Evolutionary conservation across 768 basidiomycete species (phyloP).

Genomic region (Pholiota microspora): DNA sequence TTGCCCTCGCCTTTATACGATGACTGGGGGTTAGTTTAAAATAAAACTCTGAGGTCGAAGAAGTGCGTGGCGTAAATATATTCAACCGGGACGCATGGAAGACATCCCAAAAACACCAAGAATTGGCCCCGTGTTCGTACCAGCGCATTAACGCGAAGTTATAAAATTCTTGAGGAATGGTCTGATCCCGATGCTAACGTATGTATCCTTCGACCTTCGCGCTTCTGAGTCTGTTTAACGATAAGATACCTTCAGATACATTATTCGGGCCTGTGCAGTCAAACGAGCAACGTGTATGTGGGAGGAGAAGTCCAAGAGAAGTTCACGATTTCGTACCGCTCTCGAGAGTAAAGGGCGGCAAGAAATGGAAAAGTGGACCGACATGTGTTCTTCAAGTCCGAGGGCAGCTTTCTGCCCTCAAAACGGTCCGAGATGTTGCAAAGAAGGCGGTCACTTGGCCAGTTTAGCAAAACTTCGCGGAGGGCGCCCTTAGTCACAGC

Average conservation of each 20-base stretch:
- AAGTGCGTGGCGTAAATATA: constrained; percentile 3
- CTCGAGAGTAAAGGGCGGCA: constrained; percentile 8
- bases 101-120: constrained; percentile 1
- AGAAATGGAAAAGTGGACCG: constrained; percentile 16
- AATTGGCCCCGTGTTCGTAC: constrained; percentile 14
- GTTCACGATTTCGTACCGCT: constrained; percentile 4
- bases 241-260: constrained; percentile 12
- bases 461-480: neutral
- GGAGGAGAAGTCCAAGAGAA: constrained; percentile 2
- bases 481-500: neutral
- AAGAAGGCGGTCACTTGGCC: constrained; percentile 16
- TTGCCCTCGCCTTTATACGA: constrained; percentile 9
- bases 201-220: constrained; percentile 6
- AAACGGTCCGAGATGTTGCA: constrained; percentile 15
- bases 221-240: constrained; percentile 4
- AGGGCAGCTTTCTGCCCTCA: neutral
- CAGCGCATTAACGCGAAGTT: constrained; percentile 14
- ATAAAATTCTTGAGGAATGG: constrained; percentile 5
- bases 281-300: constrained; percentile 9
- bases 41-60: constrained; percentile 1
- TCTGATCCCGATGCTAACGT: constrained; percentile 9
- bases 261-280: neutral
- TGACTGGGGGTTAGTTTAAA: neutral
- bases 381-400: constrained; percentile 13
- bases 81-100: constrained; percentile 12